Evolutionary conservation across 192 early-diverging fungal species (phyloP).

Genomic region (Coemansia sp.): DNA sequence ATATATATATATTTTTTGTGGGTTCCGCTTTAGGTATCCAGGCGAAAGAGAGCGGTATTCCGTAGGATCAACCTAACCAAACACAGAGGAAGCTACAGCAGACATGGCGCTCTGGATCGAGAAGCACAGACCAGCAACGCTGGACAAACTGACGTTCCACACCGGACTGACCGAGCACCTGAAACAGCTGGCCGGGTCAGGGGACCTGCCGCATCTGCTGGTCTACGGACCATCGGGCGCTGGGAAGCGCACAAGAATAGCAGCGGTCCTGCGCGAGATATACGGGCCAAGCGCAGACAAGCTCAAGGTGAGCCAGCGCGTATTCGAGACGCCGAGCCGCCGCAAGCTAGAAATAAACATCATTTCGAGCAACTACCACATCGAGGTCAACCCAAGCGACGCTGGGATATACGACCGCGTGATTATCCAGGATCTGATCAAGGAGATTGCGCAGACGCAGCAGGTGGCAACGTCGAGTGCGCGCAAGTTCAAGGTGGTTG

Average conservation of each 20-base stretch:
- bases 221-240: slow-evolving; percentile 96
- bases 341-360: slow-evolving; percentile 86
- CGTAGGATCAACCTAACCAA: no score
- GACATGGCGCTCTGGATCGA: slow-evolving; percentile 85
- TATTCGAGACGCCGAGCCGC: slow-evolving; percentile 81
- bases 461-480: slow-evolving; percentile 80
- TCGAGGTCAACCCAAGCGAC: slow-evolving; percentile 97
- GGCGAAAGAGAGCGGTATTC: no score
- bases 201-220: slow-evolving; percentile 93
- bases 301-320: slow-evolving; percentile 88
- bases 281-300: slow-evolving; percentile 91
- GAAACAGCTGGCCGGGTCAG: slow-evolving; percentile 69
- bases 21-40: no score
- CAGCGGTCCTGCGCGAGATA: slow-evolving; percentile 80
- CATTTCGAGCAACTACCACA: slow-evolving; percentile 91
- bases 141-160: slow-evolving; percentile 86
- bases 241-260: slow-evolving; percentile 95
- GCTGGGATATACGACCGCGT: slow-evolving; percentile 93
- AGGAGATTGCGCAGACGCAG: slow-evolving; percentile 95
- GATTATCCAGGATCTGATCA: slow-evolving; percentile 93
- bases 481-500: slow-evolving; percentile 89
- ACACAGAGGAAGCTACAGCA: not conserved
- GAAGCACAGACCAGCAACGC: slow-evolving; percentile 82
- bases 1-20: no score
- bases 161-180: slow-evolving; percentile 71